Base-by-base conservation (phyloP, 78 protist genomes). In the Pigoraptor vietnamica region DNA sequence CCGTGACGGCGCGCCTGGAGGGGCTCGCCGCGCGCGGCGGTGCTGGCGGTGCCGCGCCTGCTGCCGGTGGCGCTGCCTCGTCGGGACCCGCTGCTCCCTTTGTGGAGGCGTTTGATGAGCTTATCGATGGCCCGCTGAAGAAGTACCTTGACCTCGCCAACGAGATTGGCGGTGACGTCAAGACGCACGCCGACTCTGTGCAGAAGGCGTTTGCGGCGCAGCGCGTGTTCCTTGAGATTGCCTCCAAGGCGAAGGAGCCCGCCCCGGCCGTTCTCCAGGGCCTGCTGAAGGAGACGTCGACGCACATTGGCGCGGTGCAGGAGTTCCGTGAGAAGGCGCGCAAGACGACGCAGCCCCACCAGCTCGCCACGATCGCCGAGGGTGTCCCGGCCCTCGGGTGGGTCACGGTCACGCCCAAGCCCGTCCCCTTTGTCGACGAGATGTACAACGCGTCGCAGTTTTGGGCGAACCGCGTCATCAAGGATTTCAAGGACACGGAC, bases 401-500 rank as follows among this genome's bases (percentile, higher is more conserved):
- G 89, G 89, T 86, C 56, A 38, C 56, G 33, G 35, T 86, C 23
- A 34, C 39, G 56, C 39, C 48, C 6, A 86, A 86, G 48, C 89
- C 89, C 37, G 89, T n/a, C 34, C 89, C 89, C 24, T 86, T 24
- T 25, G 24, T 86, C 24, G n/a, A 21, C 34, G 89, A 86, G 48
- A 37, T 35, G 56, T 0, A 0, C 10, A n/a, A 86, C 48, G 48
- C 56, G 23, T 39, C 89, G 35, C 35, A 86, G 55, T 86, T 86
- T 25, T 86, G 37, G n/a, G 33, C n/a, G 23, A 37, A 37, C 89
- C 89, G 89, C 48, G 89, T 86, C 48, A 9, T 37, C 48, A 86
- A 86, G 89, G 89, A 86, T 25, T 86, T 19, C 89, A 35, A 35
- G 39, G 89, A 86, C 2, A 37, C 32, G 83, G 94, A 95, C 36